A percentile compares a stretch with the other conserved stretches of the same genome.
phyloP scores from a whole-genome alignment of 208 protist species.

The Naegleria lovaniensis region DNA sequence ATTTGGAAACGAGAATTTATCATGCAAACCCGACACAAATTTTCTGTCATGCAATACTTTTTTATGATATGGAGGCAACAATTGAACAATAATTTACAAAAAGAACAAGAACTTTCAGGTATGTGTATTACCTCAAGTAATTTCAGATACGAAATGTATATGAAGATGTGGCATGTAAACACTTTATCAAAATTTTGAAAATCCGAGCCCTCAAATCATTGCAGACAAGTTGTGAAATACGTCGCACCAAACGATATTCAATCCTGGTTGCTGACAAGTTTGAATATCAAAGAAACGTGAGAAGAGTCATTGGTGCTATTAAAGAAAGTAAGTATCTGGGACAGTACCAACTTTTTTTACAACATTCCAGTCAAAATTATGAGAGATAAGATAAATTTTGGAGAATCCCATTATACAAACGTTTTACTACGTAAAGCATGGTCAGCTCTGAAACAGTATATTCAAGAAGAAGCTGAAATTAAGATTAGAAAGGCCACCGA shows the following conservation, averaged over 20 bases:
- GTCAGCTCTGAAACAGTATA: neutral
- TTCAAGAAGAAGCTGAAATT: neutral
- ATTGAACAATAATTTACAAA: neutral
- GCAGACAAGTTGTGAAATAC: no score
- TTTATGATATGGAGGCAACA: neutral
- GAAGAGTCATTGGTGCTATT: neutral
- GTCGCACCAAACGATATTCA: no score
- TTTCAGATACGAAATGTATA: no score
- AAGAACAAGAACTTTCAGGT: neutral
- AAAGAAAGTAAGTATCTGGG: neutral
- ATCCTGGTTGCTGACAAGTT: neutral
- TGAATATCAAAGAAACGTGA: neutral
- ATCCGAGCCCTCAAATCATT: no score
- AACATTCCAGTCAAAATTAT: neutral
- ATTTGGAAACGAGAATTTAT: neutral
- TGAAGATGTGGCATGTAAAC: no score
- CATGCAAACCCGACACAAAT: neutral
- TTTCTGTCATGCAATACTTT: neutral
- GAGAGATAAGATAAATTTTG: neutral
- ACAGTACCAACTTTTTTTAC: neutral
- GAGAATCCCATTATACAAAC: neutral
- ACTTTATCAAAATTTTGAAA: no score
- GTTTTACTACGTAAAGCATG: neutral
- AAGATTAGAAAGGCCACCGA: neutral
- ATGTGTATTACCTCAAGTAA: no score